These are phyloP conservation scores for Canariomyces notabilis DNA, from an alignment of 2,329 filamentous ascomycete species.

Conservation along the genomic window DNA sequence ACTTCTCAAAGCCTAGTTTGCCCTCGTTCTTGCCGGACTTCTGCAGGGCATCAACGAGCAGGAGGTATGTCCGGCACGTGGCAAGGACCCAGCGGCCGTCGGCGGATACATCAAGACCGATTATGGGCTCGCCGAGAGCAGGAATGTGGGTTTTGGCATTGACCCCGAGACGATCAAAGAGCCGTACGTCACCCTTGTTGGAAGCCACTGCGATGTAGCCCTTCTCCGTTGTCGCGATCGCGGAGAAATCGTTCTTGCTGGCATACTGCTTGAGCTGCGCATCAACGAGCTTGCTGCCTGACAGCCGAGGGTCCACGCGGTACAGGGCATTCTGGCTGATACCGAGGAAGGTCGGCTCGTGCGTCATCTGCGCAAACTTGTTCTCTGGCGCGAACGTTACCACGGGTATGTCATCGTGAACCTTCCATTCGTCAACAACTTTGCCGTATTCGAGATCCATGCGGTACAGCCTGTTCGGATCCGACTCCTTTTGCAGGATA, in stretches of 20 bases:
- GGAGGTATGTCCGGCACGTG: slow-evolving; percentile 88
- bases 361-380: slow-evolving; percentile 97
- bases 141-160: slow-evolving; percentile 97
- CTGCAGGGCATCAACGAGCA: slow-evolving; percentile 87
- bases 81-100: slow-evolving; percentile 94
- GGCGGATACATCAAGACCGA: slow-evolving; percentile 90
- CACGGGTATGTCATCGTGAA: slow-evolving; percentile 93
- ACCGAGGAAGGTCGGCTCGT: slow-evolving; percentile 90
- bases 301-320: slow-evolving; percentile 83
- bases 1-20: slow-evolving; percentile 94
- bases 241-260: slow-evolving; percentile 96
- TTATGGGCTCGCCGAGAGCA: slow-evolving; percentile 88
- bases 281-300: slow-evolving; percentile 89
- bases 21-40: slow-evolving; percentile 93
- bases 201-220: slow-evolving; percentile 95
- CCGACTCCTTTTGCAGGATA: slow-evolving; percentile 75
- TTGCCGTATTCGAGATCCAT: slow-evolving; percentile 99
- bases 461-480: slow-evolving; percentile 87
- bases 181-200: slow-evolving; percentile 92
- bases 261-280: slow-evolving; percentile 90
- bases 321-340: slow-evolving; percentile 90
- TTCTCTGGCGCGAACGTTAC: slow-evolving; percentile 89
- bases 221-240: slow-evolving; percentile 89
- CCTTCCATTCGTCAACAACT: slow-evolving; percentile 97
- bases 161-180: slow-evolving; percentile 94